Evolutionary conservation across 345 rosid species (phyloP), one percentile per base, ranked within the genome.

Genomic region (Eucalyptus camaldulensis): DNA sequence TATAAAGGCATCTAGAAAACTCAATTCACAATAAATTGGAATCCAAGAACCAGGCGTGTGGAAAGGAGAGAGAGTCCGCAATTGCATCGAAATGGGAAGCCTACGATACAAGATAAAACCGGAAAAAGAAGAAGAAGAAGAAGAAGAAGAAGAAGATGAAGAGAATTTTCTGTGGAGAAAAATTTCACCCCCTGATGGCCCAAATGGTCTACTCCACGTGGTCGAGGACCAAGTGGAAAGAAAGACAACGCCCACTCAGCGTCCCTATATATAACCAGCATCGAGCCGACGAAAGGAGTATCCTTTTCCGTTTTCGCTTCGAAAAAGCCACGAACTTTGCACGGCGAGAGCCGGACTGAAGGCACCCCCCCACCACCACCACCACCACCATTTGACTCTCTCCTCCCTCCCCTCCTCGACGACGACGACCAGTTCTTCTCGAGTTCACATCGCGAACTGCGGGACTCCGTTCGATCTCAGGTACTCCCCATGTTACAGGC

Each of bases 171-270:
- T 24, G 27, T 10, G 45, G 47, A 76, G 83, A 25, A 45, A 31
- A 49, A 6, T 76, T 37, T 33, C 86, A 31, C 29, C 85, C 56
- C 37, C n/a, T 47, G 15, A 13, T 31, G 37, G 12, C 72, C 62
- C 13, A 29, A n/a, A 33, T 19, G 44, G 93, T 90, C 91, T 45
- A 87, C 85, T 90, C 91, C 98, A 95, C 97, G 97, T 94, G 97
- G 93, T 91, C 2, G 45, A 29, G 24, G 25, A 72, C 83, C 83
- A 21, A 37, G 12, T 10, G 6, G 27, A 6, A 76, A 22, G 47
- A 6, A 50, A 40, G 62, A 6, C 65, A 14, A 50, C 22, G 27
- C 49, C 43, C 25, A 29, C 54, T 44, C 69, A 6, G 27, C 56
- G 16, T 87, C 37, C 69, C 80, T 22, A 47, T 81, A 80, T 53